Evolutionary conservation across 345 rosid genomes (phyloP).

Genomic region (Salix suchowensis): DNA sequence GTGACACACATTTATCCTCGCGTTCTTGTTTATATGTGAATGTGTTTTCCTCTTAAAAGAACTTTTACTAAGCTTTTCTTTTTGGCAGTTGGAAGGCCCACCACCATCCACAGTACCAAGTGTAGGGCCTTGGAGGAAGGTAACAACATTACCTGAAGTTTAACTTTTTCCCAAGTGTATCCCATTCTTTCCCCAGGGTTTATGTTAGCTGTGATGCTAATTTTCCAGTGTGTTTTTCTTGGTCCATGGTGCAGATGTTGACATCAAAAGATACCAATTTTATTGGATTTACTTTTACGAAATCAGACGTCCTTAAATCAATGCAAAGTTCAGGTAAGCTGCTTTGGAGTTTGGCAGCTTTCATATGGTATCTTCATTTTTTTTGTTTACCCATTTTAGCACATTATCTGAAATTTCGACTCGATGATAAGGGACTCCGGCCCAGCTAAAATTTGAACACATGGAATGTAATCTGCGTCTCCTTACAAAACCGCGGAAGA

Average conservation of each 20-base stretch:
- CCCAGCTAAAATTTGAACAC: neutral
- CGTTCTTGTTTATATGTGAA: neutral
- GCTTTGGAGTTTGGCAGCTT: constrained; percentile 4
- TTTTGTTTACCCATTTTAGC: neutral
- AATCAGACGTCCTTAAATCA: constrained; percentile 74
- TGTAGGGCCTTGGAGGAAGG: constrained; percentile 99
- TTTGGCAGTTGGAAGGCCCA: constrained; percentile 52
- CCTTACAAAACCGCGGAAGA: neutral
- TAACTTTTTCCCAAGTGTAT: neutral
- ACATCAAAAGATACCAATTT: constrained; percentile 87
- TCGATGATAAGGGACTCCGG: neutral
- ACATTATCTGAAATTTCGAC: neutral
- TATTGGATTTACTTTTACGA: constrained; percentile 90
- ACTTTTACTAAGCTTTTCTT: constrained; percentile 4
- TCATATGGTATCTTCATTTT: neutral
- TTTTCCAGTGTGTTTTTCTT: constrained; percentile 4
- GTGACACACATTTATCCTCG: neutral
- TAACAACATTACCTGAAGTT: constrained; percentile 18
- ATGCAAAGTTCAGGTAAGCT: constrained; percentile 70
- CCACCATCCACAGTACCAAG: constrained; percentile 55
- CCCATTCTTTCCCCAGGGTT: neutral
- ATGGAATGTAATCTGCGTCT: neutral
- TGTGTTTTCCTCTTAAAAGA: neutral
- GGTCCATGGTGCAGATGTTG: constrained; percentile 66
- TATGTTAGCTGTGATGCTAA: constrained; percentile 1